Percentiles rank a stretch among this genome's conserved stretches.
These are phyloP conservation scores for Vitis cinerea DNA, from an alignment of 164 flowering plant genomes.

Conservation along the genomic window DNA sequence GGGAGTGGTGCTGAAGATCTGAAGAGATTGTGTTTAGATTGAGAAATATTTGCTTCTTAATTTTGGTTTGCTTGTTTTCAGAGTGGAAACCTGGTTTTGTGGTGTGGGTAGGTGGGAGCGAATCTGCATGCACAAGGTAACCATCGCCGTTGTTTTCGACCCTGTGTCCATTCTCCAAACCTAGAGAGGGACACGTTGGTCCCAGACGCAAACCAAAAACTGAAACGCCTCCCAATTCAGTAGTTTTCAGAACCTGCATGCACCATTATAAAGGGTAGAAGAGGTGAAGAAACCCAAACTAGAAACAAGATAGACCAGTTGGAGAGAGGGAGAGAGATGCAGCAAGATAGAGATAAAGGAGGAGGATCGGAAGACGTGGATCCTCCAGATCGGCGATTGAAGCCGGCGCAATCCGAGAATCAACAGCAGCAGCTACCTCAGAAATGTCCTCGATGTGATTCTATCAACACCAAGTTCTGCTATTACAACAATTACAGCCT, in stretches of 20 bases:
- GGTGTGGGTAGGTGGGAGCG: not conserved
- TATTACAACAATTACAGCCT: conserved; percentile 43
- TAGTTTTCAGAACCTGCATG: conserved; percentile 9
- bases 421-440: conserved; percentile 27
- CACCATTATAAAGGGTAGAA: not conserved
- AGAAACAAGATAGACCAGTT: no score
- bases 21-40: not conserved
- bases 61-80: no score
- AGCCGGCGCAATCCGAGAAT: conserved; percentile 7
- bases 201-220: not conserved
- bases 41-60: no score
- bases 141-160: conserved; percentile 20
- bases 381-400: conserved; percentile 21
- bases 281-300: not conserved
- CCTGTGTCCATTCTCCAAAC: conserved; percentile 22
- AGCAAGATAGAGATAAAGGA: conserved; percentile 14
- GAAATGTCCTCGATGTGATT: conserved; percentile 39
- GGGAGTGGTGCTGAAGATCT: not conserved
- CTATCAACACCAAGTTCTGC: conserved; percentile 35
- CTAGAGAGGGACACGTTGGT: conserved; percentile 25
- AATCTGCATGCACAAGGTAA: conserved; percentile 12
- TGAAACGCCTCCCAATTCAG: conserved; percentile 8
- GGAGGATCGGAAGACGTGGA: conserved; percentile 2
- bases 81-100: no score
- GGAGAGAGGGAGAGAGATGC: not conserved